Percentiles rank a stretch among this genome's conserved stretches.
phyloP scores from a whole-genome alignment of 2,329 filamentous ascomycete species.

The Ascomycota sp. region DNA sequence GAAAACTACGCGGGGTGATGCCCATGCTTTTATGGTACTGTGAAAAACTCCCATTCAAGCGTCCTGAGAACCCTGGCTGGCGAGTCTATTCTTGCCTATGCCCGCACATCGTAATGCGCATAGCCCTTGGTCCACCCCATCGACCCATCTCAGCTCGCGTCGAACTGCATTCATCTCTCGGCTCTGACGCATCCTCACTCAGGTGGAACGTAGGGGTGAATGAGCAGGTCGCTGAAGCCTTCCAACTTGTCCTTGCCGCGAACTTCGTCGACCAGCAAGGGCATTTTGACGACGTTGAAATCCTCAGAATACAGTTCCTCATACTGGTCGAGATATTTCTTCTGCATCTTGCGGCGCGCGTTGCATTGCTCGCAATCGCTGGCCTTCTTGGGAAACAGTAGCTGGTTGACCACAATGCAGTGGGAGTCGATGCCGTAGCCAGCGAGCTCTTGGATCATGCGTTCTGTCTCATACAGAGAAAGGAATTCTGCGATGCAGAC shows the following conservation, averaged over 20 bases:
- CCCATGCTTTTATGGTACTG: too few relatives aligned
- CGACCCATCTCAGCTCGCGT: too few relatives aligned
- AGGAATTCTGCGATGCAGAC: constrained; percentile 97
- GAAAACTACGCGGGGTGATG: too few relatives aligned
- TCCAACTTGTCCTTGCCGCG: constrained; percentile 86
- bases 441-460: constrained; percentile 87
- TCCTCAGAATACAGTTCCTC: constrained; percentile 91
- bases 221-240: constrained; percentile 72
- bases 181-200: constrained; percentile 11
- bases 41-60: too few relatives aligned
- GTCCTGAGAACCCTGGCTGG: too few relatives aligned
- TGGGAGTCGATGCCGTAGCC: constrained; percentile 92
- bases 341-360: constrained; percentile 92
- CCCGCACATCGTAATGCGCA: too few relatives aligned
- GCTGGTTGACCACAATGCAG: constrained; percentile 95
- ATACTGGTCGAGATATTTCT: constrained; percentile 97
- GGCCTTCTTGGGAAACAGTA: constrained; percentile 73
- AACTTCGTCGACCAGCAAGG: constrained; percentile 84
- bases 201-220: constrained; percentile 55
- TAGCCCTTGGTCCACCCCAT: too few relatives aligned
- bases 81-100: too few relatives aligned
- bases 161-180: background rate
- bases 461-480: constrained; percentile 92
- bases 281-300: constrained; percentile 98
- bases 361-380: constrained; percentile 91